phyloP scores from a whole-genome alignment of 2,329 filamentous ascomycete genomes.

The Zopfia rhizophila region DNA sequence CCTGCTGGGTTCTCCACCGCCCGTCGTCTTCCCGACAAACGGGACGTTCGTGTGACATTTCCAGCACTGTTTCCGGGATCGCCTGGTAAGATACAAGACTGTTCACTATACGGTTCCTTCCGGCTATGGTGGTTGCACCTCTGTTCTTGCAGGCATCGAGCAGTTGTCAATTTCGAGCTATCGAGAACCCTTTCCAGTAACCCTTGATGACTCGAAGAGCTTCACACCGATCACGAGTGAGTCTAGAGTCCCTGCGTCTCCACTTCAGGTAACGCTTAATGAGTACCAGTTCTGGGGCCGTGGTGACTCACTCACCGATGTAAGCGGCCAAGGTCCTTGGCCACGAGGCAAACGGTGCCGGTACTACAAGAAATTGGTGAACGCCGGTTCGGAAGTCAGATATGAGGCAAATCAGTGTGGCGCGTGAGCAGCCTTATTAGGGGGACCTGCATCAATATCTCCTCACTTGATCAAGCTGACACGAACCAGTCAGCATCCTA shows the following conservation, averaged over 20 bases:
- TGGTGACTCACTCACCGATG: constrained; percentile 28
- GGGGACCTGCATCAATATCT: constrained; percentile 17
- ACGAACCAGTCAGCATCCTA: constrained; percentile 24
- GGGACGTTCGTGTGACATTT: constrained; percentile 14
- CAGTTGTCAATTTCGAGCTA: constrained; percentile 1
- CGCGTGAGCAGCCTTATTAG: constrained; percentile 7
- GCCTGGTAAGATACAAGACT: constrained; percentile 13
- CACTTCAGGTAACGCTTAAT: constrained; percentile 9
- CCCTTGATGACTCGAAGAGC: constrained; percentile 1
- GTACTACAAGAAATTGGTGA: background rate
- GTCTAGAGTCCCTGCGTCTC: constrained; percentile 15
- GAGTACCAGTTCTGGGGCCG: constrained; percentile 12
- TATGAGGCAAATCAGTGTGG: too few relatives aligned
- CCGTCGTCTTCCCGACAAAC: too few relatives aligned
- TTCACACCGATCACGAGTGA: background rate
- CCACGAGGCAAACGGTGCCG: constrained; percentile 20
- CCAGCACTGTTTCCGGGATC: background rate
- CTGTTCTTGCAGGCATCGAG: background rate
- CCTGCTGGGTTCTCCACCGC: too few relatives aligned
- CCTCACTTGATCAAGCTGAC: constrained; percentile 29
- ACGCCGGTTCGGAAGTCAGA: constrained; percentile 5
- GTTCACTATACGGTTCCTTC: constrained; percentile 4
- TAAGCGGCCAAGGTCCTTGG: constrained; percentile 19
- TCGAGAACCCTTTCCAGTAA: too few relatives aligned
- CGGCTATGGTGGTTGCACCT: constrained; percentile 6